Percentiles rank a stretch among this genome's conserved stretches.
Evolutionary conservation across 441 rosid species (phyloP).

Genomic region (Erodium trifolium): DNA sequence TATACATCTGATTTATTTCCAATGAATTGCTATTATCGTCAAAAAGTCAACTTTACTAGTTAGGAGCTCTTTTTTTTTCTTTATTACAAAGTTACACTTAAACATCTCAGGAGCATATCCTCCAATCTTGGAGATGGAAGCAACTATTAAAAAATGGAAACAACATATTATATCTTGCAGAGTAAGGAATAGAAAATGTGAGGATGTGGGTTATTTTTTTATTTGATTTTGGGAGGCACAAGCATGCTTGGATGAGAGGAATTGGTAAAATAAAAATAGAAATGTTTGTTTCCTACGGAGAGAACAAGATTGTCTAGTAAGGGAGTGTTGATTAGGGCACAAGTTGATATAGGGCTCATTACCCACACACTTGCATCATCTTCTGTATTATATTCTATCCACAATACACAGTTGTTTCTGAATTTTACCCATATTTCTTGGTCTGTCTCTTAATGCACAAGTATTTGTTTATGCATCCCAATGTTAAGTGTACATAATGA

Average conservation of each 20-base stretch:
- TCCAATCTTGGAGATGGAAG: conserved; percentile 31
- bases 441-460: neutral
- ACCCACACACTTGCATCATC: conserved; percentile 30
- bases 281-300: conserved; percentile 49
- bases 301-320: conserved; percentile 49
- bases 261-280: conserved; percentile 30
- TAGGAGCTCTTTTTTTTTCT: too few relatives aligned
- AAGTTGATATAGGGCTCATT: conserved; percentile 32
- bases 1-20: too few relatives aligned
- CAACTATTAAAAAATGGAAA: conserved; percentile 15
- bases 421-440: conserved; percentile 3
- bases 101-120: conserved; percentile 20
- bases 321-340: conserved; percentile 49
- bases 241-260: conserved; percentile 21
- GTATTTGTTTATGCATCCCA: conserved; percentile 5
- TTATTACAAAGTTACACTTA: too few relatives aligned
- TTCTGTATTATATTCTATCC: conserved; percentile 38
- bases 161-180: too few relatives aligned
- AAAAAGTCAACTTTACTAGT: too few relatives aligned
- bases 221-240: conserved; percentile 18
- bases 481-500: neutral
- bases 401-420: conserved; percentile 43
- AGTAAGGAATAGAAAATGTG: too few relatives aligned
- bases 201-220: too few relatives aligned
- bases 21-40: too few relatives aligned